Evolutionary conservation across 148 eudicot species (phyloP), one percentile per base, ranked within the genome.

Genomic region (Chenopodium suecicum): DNA sequence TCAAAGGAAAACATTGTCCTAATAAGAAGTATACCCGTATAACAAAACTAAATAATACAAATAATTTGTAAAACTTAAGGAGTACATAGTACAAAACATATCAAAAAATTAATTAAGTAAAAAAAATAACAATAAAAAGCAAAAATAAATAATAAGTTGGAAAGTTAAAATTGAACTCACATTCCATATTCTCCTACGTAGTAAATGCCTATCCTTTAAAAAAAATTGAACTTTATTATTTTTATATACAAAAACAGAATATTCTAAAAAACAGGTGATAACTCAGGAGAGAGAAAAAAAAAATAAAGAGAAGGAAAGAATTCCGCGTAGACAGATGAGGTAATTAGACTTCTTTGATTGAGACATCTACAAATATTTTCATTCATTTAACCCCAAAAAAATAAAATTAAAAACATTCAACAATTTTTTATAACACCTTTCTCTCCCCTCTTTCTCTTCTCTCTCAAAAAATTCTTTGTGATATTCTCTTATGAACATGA

Each of bases 251-350:
- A 56, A 20, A 80, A 70, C 11, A 69, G 41, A n/a, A 62, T 62
- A 62, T 62, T 79, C 75, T 68, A 14, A 48, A 68, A 25, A 78
- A 78, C 74, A 72, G 77, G 25, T 19, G 66, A 62, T 62, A 20
- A 22, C 25, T 62, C 23, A 62, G 23, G 66, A 22, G 66, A 62
- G 66, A 62, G 58, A 27, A 32, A 64, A 48, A 66, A 25, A 20
- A 10, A n/a, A 41, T 4, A 37, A 41, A 41, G 8, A 41, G 8
- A 19, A n/a, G 77, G 47, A 56, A 64, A 67, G 76, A 60, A 78
- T 90, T 90, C 84, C 98, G 94, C 98, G 96, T 94, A 81, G 88
- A 89, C 81, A 69, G 93, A 91, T 89, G 89, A 87, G 90, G 69
- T 68, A 46, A 74, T 77, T 41, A 63, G 79, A 77, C 79, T 63